Evolutionary conservation across 257 asterid species (phyloP), one percentile per base, ranked within the genome.

Genomic region (Nicotiana tomentosiformis): DNA sequence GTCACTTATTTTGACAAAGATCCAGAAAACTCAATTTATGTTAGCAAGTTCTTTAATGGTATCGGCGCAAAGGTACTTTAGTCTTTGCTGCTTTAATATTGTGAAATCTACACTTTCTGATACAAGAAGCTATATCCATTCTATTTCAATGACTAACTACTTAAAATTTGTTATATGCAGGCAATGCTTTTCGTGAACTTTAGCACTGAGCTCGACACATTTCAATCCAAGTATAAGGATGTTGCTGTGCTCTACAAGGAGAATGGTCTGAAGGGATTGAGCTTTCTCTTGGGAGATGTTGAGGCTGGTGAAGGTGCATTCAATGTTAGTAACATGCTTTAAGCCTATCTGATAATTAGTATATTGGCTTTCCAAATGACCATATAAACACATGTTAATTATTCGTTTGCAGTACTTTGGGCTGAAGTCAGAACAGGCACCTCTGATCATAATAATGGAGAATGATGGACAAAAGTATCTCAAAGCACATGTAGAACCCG

Each of bases 181-280:
- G 98, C 93, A 83, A 82, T 95, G 92, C 91, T 95, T 15, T 90
- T 92, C 60, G 89, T 88, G 72, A 88, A 92, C 93, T 93, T 95
- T 87, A 93, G 86, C 88, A 82, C 77, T 53, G 96, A 92, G 81
- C 89, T 84, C 1, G 93, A 91, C 37, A 85, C 90, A 17, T 95
- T 92, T 88, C 81, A 86, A 72, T 62, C 90, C 16, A 92, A 86
- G 60, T 93, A 91, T 66, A 90, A 86, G 85, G 93, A 90, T 20
- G 94, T 88, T 77, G 98, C 98, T 3, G 81, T 88, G 77, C 86
- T 77, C 58, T 88, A 88, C 90, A 91, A 95, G 84, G 94, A 89
- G 32, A 87, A 92, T 84, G 51, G 51, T 43, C 4, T 43, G 12
- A 43, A 43, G 12, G 97, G 93, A 81, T 35, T 93, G 80, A 88